These are phyloP conservation scores for Leptographium wingfieldii DNA, from an alignment of 2,329 filamentous ascomycete species.

Conservation along the genomic window DNA sequence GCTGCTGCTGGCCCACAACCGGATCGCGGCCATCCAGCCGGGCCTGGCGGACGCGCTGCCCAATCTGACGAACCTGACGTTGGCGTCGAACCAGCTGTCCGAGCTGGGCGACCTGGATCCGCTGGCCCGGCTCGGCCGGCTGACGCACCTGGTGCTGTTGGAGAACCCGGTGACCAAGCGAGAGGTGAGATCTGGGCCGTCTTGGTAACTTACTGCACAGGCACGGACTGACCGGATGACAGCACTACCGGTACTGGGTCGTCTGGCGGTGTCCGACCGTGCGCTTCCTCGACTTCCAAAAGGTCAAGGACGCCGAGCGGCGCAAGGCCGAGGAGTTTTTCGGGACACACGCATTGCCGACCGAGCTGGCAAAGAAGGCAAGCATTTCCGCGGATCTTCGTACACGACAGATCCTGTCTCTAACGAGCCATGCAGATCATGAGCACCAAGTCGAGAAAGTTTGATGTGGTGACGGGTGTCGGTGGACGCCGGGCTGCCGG, in stretches of 20 bases:
- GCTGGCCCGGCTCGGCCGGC: slow-evolving; percentile 51
- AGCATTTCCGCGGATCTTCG: not conserved
- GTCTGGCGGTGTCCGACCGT: slow-evolving; percentile 77
- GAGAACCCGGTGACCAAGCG: slow-evolving; percentile 89
- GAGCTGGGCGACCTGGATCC: slow-evolving; percentile 83
- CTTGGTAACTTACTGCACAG: not conserved
- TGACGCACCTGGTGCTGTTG: slow-evolving; percentile 70
- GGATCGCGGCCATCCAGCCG: slow-evolving; percentile 69
- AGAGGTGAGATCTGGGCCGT: slow-evolving; percentile 50
- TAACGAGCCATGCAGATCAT: slow-evolving; percentile 46
- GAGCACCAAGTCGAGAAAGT: slow-evolving; percentile 67
- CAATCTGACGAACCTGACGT: slow-evolving; percentile 66
- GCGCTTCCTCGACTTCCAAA: slow-evolving; percentile 83
- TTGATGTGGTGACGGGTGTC: slow-evolving; percentile 35
- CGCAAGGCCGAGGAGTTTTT: slow-evolving; percentile 67
- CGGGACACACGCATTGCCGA: slow-evolving; percentile 65
- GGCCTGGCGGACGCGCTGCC: slow-evolving; percentile 64
- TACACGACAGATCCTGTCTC: not conserved
- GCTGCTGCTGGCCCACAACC: slow-evolving; percentile 80
- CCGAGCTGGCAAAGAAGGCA: slow-evolving; percentile 64
- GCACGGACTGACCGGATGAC: not conserved
- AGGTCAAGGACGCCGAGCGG: slow-evolving; percentile 80
- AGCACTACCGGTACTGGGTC: slow-evolving; percentile 90
- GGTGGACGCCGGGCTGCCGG: slow-evolving; percentile 18
- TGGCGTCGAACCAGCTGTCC: slow-evolving; percentile 68